Base-by-base conservation (phyloP, 2,329 filamentous ascomycete species). In the Neofusicoccum umdonicola region DNA sequence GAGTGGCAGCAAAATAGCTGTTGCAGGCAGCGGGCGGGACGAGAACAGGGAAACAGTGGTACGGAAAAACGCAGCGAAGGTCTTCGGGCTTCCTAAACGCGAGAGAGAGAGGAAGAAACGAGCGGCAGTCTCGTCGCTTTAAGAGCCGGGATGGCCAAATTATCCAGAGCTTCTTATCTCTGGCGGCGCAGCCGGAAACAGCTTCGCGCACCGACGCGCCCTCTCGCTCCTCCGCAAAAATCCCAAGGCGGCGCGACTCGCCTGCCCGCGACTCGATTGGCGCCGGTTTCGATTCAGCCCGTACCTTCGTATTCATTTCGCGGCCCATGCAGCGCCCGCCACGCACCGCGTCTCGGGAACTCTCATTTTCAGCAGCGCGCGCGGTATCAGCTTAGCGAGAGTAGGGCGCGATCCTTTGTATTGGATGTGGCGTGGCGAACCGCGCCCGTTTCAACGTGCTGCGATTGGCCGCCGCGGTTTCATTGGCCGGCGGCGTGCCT, bases 291-390 rank as follows among this genome's bases (percentile, higher is more conserved):
- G 56, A 34, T 7, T 35, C 42, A 19, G 54, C 15, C 56, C n/a
- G 41, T 60, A 60, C 48, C 41, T 37, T 60, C 56, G 56, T 60
- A 27, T 60, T 60, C 56, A 60, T 60, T 60, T 60, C 56, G 37
- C 56, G 8, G 39, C 22, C 54, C 52, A 19, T 19, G 27, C 27
- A 31, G 34, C 15, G 27, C 37, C 45, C 22, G 45, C 22, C 5
- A 27, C 44, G 44, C 44, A 11, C 44, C 44, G 27, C 27, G 27
- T 7, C 27, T 31, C 27, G 27, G 27, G 27, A 31, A 31, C 27
- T 5, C 27, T 31, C 27, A 7, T 31, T 3, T 31, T 5, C 27
- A 31, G 27, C 5, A 31, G 27, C 27, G 27, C 4, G 6, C 4
- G 27, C 27, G 27, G 27, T 31, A 31, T 31, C 27, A 31, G 27